Conservation (phyloP, 495 filamentous ascomycete genomes). For the Neurospora cerealis region DNA sequence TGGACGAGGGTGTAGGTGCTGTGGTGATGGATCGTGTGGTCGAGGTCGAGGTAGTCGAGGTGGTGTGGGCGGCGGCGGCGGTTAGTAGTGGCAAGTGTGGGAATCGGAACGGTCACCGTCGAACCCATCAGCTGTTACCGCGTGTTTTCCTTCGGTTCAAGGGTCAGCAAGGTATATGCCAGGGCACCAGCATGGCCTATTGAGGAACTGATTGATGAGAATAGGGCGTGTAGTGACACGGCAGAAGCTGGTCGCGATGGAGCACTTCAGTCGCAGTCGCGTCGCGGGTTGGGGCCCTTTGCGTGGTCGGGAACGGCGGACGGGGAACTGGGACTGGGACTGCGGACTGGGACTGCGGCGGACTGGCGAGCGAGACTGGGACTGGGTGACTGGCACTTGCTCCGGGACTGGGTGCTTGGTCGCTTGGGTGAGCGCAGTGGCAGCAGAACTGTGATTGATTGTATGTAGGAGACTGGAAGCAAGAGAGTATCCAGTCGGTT, state of each 20-base stretch:
- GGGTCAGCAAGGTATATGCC: background rate
- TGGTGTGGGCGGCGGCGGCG: background rate
- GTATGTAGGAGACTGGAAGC: background rate
- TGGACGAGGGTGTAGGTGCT: constrained; percentile 25
- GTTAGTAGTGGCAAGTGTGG: background rate
- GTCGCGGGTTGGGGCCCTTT: constrained; percentile 29
- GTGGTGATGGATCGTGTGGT: background rate
- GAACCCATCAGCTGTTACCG: constrained; percentile 37
- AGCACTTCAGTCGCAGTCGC: constrained; percentile 29
- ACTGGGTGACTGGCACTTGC: background rate
- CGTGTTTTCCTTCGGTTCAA: background rate
- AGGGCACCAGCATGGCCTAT: constrained; percentile 17
- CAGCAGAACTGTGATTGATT: background rate
- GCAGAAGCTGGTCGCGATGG: constrained; percentile 40
- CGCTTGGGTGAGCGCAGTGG: constrained; percentile 11
- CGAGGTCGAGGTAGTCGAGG: background rate
- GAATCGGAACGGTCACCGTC: constrained; percentile 14
- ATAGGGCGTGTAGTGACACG: constrained; percentile 30
- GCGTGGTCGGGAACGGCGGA: constrained; percentile 8
- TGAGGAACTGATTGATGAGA: constrained; percentile 21
- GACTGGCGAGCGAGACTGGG: background rate
- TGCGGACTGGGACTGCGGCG: background rate
- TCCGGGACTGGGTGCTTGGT: background rate
- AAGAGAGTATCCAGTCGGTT: constrained; percentile 10
- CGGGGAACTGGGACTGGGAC: constrained; percentile 1